Base-by-base conservation (phyloP, 202 grass and related monocot genomes). In the Eragrostis tef region DNA sequence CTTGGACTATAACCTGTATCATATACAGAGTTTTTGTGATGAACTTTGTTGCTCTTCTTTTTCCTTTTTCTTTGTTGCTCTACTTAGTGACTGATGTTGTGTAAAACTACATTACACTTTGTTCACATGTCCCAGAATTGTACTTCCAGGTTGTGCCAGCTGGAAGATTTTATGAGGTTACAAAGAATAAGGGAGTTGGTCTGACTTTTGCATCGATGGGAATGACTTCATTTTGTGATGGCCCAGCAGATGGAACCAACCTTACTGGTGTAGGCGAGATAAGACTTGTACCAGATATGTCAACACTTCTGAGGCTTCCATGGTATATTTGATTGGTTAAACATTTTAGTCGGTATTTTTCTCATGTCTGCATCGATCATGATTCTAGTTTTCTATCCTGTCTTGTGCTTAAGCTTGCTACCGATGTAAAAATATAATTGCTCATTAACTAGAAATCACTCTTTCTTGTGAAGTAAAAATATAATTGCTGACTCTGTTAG, bases 201-300 rank as follows among this genome's bases (percentile, higher is more conserved):
- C 84, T 98, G 58, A 83, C 92, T 86, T 84, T 80, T 84, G 90
- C 88, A 81, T 83, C 79, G 29, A 98, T 98, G 95, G 95, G 75
- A 81, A 81, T 94, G 90, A 68, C 63, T 78, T 98, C 95, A 64
- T 94, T 88, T 88, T 83, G 67, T 79, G 95, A 98, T 71, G 95
- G 87, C 22, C 86, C 90, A 74, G 92, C 88, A 71, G 92, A 91
- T 80, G 92, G 92, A 11, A 88, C 88, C 44, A 98, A 94, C 74
- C 87, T 98, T 70, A 98, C 88, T 84, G 90, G 83, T 83, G 92
- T 94, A 14, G 95, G 95, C 48, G 95, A 94, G 83, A 94, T 98
- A 21, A 92, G 92, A 70, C 88, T 98, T 56, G 48, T 94, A 31
- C 92, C 95, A 74, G 95, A 98, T 84, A 86, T 94, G 85, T 85